Evolutionary conservation across 2,329 filamentous ascomycete species (phyloP).

Genomic region (Colletotrichum sp.): DNA sequence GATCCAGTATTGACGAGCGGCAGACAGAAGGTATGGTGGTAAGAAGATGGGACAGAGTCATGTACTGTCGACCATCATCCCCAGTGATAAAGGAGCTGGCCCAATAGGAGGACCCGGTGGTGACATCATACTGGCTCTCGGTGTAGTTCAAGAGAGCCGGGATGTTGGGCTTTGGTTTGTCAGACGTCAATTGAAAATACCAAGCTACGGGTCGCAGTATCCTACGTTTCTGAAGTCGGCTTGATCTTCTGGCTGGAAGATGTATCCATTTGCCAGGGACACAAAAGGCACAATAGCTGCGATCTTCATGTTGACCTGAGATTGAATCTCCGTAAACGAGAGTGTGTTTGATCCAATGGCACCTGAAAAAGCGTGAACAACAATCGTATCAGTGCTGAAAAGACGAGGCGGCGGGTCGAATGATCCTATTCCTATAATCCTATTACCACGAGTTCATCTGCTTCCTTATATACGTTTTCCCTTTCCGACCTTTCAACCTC

Average conservation of each 20-base stretch:
- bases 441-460: fast-evolving
- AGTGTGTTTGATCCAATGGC: not conserved
- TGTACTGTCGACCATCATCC: not conserved
- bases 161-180: not conserved
- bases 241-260: not conserved
- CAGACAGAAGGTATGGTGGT: not conserved
- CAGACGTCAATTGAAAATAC: not conserved
- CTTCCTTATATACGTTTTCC: not conserved
- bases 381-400: not conserved
- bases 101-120: not conserved
- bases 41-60: not conserved
- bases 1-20: not conserved
- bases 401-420: not conserved
- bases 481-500: not conserved
- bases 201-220: not conserved
- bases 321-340: not conserved
- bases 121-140: not conserved
- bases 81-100: not conserved
- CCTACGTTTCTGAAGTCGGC: not conserved
- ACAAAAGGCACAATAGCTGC: not conserved
- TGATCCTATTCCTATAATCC: not conserved
- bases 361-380: not conserved
- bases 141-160: not conserved
- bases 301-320: not conserved
- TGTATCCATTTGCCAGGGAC: not conserved